Evolutionary conservation across 352 stramenopile species (phyloP).

Genomic region (Peronospora belbahrii): DNA sequence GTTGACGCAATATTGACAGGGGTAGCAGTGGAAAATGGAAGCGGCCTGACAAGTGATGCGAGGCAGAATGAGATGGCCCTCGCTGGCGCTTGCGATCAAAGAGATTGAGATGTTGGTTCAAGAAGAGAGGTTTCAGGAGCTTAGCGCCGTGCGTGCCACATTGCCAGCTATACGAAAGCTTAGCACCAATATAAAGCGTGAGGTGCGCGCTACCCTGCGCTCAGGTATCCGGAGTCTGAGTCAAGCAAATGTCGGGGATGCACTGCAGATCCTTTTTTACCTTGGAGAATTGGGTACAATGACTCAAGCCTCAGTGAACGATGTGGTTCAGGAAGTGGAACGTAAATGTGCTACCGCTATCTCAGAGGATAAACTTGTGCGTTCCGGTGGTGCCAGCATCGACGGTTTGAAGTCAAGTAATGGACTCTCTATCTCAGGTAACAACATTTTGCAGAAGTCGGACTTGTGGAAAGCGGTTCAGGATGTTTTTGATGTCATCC

Average conservation of each 20-base stretch:
- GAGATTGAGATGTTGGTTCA: slow-evolving; percentile 57
- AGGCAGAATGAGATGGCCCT: slow-evolving; percentile 43
- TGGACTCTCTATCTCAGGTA: slow-evolving; percentile 16
- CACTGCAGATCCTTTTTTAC: slow-evolving; percentile 77
- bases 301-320: slow-evolving; percentile 71
- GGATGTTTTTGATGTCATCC: slow-evolving; percentile 67
- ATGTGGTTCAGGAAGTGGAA: slow-evolving; percentile 78
- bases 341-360: slow-evolving; percentile 49
- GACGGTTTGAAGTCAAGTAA: slow-evolving; percentile 22
- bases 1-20: slow-evolving; percentile 8
- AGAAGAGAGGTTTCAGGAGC: slow-evolving; percentile 51
- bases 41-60: slow-evolving; percentile 7
- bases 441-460: slow-evolving; percentile 44
- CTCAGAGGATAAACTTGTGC: slow-evolving; percentile 55
- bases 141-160: slow-evolving; percentile 54
- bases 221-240: slow-evolving; percentile 47
- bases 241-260: slow-evolving; percentile 61
- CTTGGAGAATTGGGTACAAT: slow-evolving; percentile 51
- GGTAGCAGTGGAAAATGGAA: slow-evolving; percentile 3
- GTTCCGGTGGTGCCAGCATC: slow-evolving; percentile 6
- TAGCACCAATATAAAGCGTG: slow-evolving; percentile 37
- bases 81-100: slow-evolving; percentile 58
- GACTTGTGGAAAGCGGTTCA: slow-evolving; percentile 79
- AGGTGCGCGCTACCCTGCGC: slow-evolving; percentile 44
- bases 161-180: slow-evolving; percentile 45